Evolutionary conservation across 768 basidiomycete species (phyloP).

Genomic region (Suillus ampliporus): DNA sequence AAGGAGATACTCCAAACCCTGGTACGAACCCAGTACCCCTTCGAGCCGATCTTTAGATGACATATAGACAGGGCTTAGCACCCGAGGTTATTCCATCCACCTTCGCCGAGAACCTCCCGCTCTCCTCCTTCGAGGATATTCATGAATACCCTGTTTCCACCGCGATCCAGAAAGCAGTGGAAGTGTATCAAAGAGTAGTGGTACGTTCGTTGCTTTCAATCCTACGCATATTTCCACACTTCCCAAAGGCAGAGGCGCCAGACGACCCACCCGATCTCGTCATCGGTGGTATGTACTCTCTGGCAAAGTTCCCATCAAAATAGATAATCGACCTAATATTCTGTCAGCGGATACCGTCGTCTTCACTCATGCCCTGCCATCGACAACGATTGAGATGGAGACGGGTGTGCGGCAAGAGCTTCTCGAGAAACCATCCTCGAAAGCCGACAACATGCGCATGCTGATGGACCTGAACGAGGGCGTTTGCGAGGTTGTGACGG

Average conservation of each 20-base stretch:
- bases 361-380: constrained; percentile 73
- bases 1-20: constrained; percentile 81
- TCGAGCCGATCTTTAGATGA: neutral
- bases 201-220: constrained; percentile 40
- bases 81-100: constrained; percentile 77
- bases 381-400: constrained; percentile 53
- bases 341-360: constrained; percentile 91
- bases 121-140: constrained; percentile 69
- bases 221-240: neutral
- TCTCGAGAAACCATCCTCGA: constrained; percentile 84
- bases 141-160: constrained; percentile 81
- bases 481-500: constrained; percentile 92
- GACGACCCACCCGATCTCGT: constrained; percentile 82
- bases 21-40: constrained; percentile 51
- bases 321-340: constrained; percentile 2
- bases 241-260: constrained; percentile 51
- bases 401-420: constrained; percentile 65
- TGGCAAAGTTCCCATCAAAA: neutral
- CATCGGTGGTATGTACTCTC: constrained; percentile 60
- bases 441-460: constrained; percentile 87
- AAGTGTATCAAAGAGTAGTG: constrained; percentile 87
- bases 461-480: constrained; percentile 85
- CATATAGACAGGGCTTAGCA: constrained; percentile 53
- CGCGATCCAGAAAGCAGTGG: constrained; percentile 79
- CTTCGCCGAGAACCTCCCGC: constrained; percentile 80